These are phyloP conservation scores for Claviceps pusilla DNA, from an alignment of 2,329 filamentous ascomycete genomes.

Conservation along the genomic window DNA sequence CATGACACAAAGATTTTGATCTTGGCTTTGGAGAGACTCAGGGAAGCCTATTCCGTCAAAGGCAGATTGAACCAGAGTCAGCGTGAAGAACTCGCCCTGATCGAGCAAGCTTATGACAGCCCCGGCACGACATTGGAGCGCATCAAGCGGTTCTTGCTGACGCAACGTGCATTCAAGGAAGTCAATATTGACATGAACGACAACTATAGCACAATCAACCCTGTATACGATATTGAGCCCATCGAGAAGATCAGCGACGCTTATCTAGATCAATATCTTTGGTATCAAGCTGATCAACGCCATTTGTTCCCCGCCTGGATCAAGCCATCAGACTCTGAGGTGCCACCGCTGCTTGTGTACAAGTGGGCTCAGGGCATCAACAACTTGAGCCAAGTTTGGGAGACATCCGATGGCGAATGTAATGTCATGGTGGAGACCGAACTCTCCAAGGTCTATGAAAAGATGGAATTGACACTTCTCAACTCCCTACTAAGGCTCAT, in stretches of 20 bases:
- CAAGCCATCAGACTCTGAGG: constrained; percentile 95
- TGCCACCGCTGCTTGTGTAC: constrained; percentile 84
- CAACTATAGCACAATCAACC: constrained; percentile 98
- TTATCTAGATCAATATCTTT: constrained; percentile 94
- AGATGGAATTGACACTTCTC: constrained; percentile 90
- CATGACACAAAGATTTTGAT: constrained; percentile 99
- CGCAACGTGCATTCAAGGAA: constrained; percentile 96
- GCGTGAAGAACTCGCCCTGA: constrained; percentile 87
- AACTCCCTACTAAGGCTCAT: constrained; percentile 87
- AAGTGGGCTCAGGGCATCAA: constrained; percentile 99
- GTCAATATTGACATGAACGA: constrained; percentile 99
- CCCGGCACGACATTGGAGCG: constrained; percentile 88
- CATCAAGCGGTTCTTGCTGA: constrained; percentile 94
- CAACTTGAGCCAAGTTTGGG: constrained; percentile 91
- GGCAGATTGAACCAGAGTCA: constrained; percentile 93
- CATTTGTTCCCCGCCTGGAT: constrained; percentile 98
- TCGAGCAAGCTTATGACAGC: constrained; percentile 96
- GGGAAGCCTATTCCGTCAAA: constrained; percentile 96
- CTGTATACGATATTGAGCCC: constrained; percentile 95
- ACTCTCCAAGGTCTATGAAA: constrained; percentile 98
- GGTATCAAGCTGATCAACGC: constrained; percentile 96
- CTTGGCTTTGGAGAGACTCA: constrained; percentile 76
- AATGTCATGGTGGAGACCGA: constrained; percentile 98
- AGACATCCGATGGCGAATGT: constrained; percentile 83
- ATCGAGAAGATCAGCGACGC: constrained; percentile 99